These are phyloP conservation scores for Ceratocystis variospora DNA, from an alignment of 2,329 filamentous ascomycete species.

Conservation along the genomic window DNA sequence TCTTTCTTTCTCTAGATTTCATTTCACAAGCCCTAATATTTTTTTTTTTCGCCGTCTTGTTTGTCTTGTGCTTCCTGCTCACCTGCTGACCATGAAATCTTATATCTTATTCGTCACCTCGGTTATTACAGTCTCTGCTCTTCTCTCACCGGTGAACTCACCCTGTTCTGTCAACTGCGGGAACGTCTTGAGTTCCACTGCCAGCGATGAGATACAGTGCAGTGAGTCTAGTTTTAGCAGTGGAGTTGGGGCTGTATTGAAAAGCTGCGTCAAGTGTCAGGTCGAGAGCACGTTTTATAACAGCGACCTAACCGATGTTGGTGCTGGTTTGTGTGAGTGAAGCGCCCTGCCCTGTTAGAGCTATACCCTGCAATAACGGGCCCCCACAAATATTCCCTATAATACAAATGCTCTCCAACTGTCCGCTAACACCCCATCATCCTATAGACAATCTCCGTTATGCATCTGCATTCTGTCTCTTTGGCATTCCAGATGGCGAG, in stretches of 20 bases:
- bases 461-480: constrained; percentile 42
- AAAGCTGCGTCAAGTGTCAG: constrained; percentile 41
- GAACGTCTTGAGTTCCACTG: constrained; percentile 37
- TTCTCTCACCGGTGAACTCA: constrained; percentile 36
- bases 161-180: constrained; percentile 39
- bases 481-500: constrained; percentile 31
- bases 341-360: not conserved
- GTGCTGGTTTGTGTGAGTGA: constrained; percentile 42
- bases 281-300: constrained; percentile 34
- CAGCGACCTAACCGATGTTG: constrained; percentile 37
- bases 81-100: not conserved
- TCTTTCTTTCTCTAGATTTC: not conserved
- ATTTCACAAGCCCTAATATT: not conserved
- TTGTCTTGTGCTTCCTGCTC: not conserved
- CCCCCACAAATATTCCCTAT: not conserved
- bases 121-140: constrained; percentile 18
- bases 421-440: not conserved
- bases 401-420: too few relatives aligned
- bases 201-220: constrained; percentile 37
- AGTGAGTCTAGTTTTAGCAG: constrained; percentile 29
- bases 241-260: constrained; percentile 35
- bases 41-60: not conserved
- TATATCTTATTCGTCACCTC: not conserved
- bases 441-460: constrained; percentile 44
- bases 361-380: not conserved